Evolutionary conservation across 176 grass and related monocot species (phyloP).

Genomic region (Metroxylon sagu): DNA sequence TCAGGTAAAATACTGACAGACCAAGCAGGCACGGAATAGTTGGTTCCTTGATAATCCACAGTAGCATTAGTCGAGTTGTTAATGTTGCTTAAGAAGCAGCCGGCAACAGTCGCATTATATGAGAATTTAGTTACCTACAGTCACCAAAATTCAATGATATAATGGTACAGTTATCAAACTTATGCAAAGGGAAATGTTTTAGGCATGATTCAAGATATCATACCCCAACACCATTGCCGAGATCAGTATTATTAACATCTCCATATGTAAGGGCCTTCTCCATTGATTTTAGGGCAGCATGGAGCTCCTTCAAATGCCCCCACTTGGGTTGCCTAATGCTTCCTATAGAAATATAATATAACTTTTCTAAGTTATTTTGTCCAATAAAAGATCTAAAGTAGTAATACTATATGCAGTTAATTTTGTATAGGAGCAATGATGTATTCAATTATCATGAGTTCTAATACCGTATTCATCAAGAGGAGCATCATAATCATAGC

Average conservation of each 20-base stretch:
- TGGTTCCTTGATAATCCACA: slow-evolving; percentile 28
- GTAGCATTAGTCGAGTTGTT: slow-evolving; percentile 29
- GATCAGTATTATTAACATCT: slow-evolving; percentile 20
- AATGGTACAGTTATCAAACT: neutral
- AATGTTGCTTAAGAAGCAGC: slow-evolving; percentile 69
- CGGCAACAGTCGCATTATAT: slow-evolving; percentile 8
- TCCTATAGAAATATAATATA: slow-evolving; percentile 11
- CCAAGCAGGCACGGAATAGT: slow-evolving; percentile 53
- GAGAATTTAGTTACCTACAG: slow-evolving; percentile 50
- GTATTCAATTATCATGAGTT: neutral
- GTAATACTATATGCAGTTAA: too few relatives aligned
- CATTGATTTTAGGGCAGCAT: slow-evolving; percentile 42
- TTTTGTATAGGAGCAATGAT: too few relatives aligned
- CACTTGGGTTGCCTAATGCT: slow-evolving; percentile 73
- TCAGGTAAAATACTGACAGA: slow-evolving; percentile 72
- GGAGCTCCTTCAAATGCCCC: slow-evolving; percentile 76
- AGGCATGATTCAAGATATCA: neutral
- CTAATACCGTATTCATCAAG: slow-evolving; percentile 73
- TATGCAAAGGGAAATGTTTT: too few relatives aligned
- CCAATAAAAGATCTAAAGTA: too few relatives aligned
- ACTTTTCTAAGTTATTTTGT: too few relatives aligned
- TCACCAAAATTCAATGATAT: neutral
- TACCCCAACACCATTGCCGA: slow-evolving; percentile 32
- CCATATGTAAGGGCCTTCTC: slow-evolving; percentile 61
- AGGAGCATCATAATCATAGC: slow-evolving; percentile 87